Evolutionary conservation across 495 filamentous ascomycete genomes (phyloP), one percentile per base, ranked within the genome.

Genomic region (Penicillium waksmanii): DNA sequence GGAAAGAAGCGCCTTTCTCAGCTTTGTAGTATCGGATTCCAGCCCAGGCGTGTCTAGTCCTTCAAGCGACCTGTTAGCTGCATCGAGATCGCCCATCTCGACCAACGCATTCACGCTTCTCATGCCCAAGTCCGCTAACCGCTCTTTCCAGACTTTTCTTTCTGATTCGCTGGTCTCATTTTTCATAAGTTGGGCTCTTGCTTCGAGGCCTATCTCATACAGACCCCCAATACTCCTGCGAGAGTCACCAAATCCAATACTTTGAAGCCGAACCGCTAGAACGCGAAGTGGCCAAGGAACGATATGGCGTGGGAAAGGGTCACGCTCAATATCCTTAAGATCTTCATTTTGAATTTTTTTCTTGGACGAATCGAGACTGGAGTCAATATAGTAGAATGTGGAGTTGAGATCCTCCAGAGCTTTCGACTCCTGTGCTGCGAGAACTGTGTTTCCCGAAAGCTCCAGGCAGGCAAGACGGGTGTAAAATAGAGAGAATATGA

Each of bases 201-300:
- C 90, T 69, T 96, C 92, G 13, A 88, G 67, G 0, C 87, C 95
- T 1, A 98, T 81, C 56, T 96, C 93, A 67, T 96, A 97, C 66
- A 95, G 89, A 21, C 87, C 87, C 71, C 89, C 91, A 40, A 98
- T 86, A n/a, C 87, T 87, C 52, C 91, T 80, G n/a, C 93, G 82
- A 40, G 86, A 81, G 73, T 97, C 95, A 15, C 85, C 87, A 64
- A 91, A 94, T 1, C 89, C 91, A 38, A 96, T 85, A 13, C 88
- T 89, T 64, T 96, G 92, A 34, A 98, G 80, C 3, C 93, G 80
- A 21, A 96, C 88, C 3, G 85, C 86, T 10, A 97, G 77, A 3
- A 96, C 83, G 5, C 94, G 83, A 48, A 98, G 80, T 50, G 88
- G 87, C 95, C 95, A 98, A 8, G 94, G 94, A 0, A 91, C 88